Evolutionary conservation across 495 filamentous ascomycete species (phyloP).

Genomic region (Paragyromitra xinjiangensis): DNA sequence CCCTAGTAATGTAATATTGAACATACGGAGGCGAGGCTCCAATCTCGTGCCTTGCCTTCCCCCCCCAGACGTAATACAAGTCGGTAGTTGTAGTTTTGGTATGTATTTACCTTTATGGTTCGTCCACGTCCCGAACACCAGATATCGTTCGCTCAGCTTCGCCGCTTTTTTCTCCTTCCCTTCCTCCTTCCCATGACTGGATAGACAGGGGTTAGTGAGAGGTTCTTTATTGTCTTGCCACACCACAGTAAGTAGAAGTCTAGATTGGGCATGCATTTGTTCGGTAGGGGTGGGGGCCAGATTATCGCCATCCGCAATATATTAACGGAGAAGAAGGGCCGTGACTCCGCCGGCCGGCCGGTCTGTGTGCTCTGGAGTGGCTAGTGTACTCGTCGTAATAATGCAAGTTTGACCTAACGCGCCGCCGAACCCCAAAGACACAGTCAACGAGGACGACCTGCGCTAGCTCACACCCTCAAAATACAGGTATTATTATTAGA

Average conservation of each 20-base stretch:
- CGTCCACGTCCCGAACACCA: slow-evolving; percentile 33
- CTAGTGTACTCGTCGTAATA: slow-evolving; percentile 34
- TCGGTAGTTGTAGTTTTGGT: slow-evolving; percentile 34
- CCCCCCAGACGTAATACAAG: slow-evolving; percentile 2
- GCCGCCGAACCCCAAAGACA: slow-evolving; percentile 20
- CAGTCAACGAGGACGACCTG: not conserved
- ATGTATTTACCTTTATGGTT: slow-evolving; percentile 30
- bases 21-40: slow-evolving; percentile 36
- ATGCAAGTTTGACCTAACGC: not conserved
- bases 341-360: slow-evolving; percentile 36
- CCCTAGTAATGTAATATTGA: slow-evolving; percentile 11
- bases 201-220: slow-evolving; percentile 9
- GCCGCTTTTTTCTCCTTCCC: slow-evolving; percentile 2
- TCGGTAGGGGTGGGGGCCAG: slow-evolving; percentile 43
- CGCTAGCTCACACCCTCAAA: slow-evolving; percentile 19
- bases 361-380: slow-evolving; percentile 20
- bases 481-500: slow-evolving; percentile 36
- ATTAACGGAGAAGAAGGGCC: slow-evolving; percentile 39
- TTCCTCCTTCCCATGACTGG: slow-evolving; percentile 15
- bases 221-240: slow-evolving; percentile 30
- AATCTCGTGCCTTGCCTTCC: slow-evolving; percentile 35
- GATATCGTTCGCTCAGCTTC: slow-evolving; percentile 14
- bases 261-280: slow-evolving; percentile 27
- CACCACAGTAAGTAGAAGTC: slow-evolving; percentile 25
- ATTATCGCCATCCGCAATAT: slow-evolving; percentile 43